Evolutionary conservation across 441 rosid species (phyloP), one percentile per base, ranked within the genome.

Genomic region (Flueggea neowawraea): DNA sequence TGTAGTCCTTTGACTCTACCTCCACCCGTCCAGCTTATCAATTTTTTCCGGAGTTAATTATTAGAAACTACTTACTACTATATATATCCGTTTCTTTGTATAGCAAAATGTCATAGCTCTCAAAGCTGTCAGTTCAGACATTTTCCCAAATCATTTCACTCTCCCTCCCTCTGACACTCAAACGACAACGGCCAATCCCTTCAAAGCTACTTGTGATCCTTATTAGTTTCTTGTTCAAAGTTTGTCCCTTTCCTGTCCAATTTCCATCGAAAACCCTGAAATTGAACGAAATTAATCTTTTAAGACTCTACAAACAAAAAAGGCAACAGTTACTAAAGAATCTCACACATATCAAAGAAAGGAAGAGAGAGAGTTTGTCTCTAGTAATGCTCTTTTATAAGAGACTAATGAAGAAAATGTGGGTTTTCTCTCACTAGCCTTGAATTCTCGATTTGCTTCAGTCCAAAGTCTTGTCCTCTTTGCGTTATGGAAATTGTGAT

Each of bases 401-500:
- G 70, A 59, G 66, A 13, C 16, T 60, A 65, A 74, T 73, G 80
- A 79, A 61, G 73, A 79, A 78, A 70, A 78, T 67, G 80, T 80
- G 75, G 84, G 66, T 65, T 77, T 84, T 78, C 64, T 71, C 68
- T 41, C 4, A 17, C 22, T 78, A 45, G 70, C 67, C 28, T n/a
- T 60, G 11, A 5, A 22, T 14, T 60, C 62, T 63, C 31, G 63
- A 53, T 15, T 45, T 58, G 36, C 70, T 41, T 50, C 13, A 44
- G 64, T n/a, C 32, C 68, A 58, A 43, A 33, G 49, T 43, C 56
- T 54, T 52, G 47, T 54, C 66, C 51, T 65, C 49, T 58, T 62
- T 57, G 61, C 83, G 81, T 71, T 57, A 80, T 77, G 86, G 87
- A 74, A 81, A 65, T 48, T 57, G 76, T 67, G 74, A 62, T 55